A percentile compares a stretch with the other conserved stretches of the same genome.
Evolutionary conservation across 768 basidiomycete species (phyloP).

Genomic region (Trametes villosa): DNA sequence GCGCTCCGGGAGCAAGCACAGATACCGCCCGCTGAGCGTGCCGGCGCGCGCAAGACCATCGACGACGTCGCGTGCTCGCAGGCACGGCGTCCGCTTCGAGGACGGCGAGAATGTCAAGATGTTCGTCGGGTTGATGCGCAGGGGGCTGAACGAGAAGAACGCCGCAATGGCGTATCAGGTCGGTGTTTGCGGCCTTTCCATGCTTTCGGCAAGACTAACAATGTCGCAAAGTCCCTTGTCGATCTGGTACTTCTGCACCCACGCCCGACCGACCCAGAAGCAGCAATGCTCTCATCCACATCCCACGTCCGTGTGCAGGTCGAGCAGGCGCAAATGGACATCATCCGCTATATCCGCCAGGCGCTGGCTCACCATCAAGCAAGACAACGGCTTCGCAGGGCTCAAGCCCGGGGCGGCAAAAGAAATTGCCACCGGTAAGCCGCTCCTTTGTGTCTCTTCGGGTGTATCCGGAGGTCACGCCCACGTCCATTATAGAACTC

Average conservation of each 20-base stretch:
- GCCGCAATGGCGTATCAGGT: conserved; percentile 82
- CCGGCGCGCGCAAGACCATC: conserved; percentile 64
- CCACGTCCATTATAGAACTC: conserved; percentile 55
- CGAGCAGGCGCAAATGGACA: conserved; percentile 68
- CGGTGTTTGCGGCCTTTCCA: conserved; percentile 18
- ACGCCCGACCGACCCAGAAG: conserved; percentile 58
- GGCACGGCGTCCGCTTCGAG: conserved; percentile 69
- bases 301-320: conserved; percentile 74
- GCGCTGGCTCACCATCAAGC: conserved; percentile 75
- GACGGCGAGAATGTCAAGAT: conserved; percentile 79
- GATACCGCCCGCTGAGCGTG: too few species aligned
- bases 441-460: not conserved
- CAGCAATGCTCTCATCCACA: conserved; percentile 68
- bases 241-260: conserved; percentile 72
- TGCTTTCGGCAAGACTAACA: not conserved
- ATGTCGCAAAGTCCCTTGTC: conserved; percentile 61
- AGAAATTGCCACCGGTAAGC: conserved; percentile 83
- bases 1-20: too few species aligned
- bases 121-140: conserved; percentile 66
- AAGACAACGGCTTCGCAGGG: conserved; percentile 77
- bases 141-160: conserved; percentile 66
- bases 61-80: conserved; percentile 64
- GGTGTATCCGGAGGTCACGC: not conserved
- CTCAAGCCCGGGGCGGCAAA: conserved; percentile 89
- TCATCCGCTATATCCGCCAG: conserved; percentile 77